Base-by-base conservation (phyloP, 345 rosid species). In the Salix suchowensis region DNA sequence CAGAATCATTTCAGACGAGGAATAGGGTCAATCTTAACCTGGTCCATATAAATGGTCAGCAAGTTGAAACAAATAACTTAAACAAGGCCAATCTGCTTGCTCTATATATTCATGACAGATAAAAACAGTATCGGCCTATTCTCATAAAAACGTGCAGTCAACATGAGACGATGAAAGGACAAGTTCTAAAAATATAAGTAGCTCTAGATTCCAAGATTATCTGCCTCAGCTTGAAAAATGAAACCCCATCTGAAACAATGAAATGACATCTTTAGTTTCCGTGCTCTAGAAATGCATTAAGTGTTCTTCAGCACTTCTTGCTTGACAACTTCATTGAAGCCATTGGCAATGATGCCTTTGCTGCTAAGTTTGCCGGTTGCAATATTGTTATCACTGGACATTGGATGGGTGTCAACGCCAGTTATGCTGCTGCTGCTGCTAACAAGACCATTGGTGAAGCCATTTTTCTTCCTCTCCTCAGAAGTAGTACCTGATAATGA, bases 401-500 rank as follows among this genome's bases (percentile, higher is more conserved):
- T 13, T 16, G 42, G 74, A 15, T 67, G 67, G 37, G 44, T 64
- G 36, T 74, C 81, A 67, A 40, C 64, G 78, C 74, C 80, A 50
- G 79, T 75, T 26, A 79, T 72, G 36, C 72, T 80, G 70, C 75
- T 70, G 70, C 70, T 68, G 44, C 68, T 79, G 50, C 74, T 80
- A 32, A 32, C 50, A 40, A 64, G 73, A 54, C 76, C n/a, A 10
- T 73, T 77, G 21, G 36, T 55, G 52, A 42, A 37, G 32, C 78
- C 69, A 50, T 64, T 13, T 67, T 72, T 78, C 65, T 82, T 72
- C 75, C 74, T 72, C 28, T 81, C 85, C 4, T 77, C 75, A 5
- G 76, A 65, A 65, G 60, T 67, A n/a, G 4, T 5, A 61, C 74
- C 46, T 1, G 80, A 23, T 7, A 83, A 50, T 26, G 83, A 79